Evolutionary conservation across 2,329 filamentous ascomycete genomes (phyloP).

Genomic region (Pestalotiopsis sp.): DNA sequence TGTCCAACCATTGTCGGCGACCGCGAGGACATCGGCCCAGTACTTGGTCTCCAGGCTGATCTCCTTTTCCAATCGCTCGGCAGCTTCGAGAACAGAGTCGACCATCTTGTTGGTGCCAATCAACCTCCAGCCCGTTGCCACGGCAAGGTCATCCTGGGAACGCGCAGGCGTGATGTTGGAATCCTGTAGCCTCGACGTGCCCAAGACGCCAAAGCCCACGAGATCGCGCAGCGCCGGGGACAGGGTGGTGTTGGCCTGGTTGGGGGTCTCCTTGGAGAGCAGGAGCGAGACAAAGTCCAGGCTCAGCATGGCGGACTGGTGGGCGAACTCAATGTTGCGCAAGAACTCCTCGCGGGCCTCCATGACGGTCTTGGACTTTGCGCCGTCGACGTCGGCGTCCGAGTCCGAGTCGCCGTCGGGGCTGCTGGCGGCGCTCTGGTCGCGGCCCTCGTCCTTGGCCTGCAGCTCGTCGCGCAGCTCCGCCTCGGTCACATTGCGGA

Average conservation of each 20-base stretch:
- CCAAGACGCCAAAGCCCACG: conserved; percentile 75
- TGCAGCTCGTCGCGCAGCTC: conserved; percentile 70
- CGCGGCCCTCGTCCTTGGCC: conserved; percentile 40
- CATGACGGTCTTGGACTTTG: conserved; percentile 43
- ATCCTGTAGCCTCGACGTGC: conserved; percentile 65
- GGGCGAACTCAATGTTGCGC: conserved; percentile 56
- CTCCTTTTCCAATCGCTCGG: conserved; percentile 73
- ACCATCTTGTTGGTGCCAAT: conserved; percentile 76
- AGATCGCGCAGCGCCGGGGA: conserved; percentile 70
- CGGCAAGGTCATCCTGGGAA: conserved; percentile 56
- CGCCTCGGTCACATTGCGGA: conserved; percentile 77
- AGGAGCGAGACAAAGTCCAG: conserved; percentile 85
- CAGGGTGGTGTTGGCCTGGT: conserved; percentile 69
- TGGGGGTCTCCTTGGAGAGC: conserved; percentile 78
- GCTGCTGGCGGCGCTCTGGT: conserved; percentile 43
- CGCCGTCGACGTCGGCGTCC: conserved; percentile 44
- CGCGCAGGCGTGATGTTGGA: conserved; percentile 60
- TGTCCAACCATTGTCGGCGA: conserved; percentile 86
- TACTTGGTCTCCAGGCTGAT: conserved; percentile 81
- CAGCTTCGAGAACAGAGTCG: conserved; percentile 72
- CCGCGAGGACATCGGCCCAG: conserved; percentile 82
- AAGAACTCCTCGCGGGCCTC: conserved; percentile 61
- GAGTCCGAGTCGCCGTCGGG: conserved; percentile 50
- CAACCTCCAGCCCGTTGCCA: conserved; percentile 74
- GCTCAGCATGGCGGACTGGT: conserved; percentile 67